phyloP scores from a whole-genome alignment of 306 rosid species.

The Castanea crenata region DNA sequence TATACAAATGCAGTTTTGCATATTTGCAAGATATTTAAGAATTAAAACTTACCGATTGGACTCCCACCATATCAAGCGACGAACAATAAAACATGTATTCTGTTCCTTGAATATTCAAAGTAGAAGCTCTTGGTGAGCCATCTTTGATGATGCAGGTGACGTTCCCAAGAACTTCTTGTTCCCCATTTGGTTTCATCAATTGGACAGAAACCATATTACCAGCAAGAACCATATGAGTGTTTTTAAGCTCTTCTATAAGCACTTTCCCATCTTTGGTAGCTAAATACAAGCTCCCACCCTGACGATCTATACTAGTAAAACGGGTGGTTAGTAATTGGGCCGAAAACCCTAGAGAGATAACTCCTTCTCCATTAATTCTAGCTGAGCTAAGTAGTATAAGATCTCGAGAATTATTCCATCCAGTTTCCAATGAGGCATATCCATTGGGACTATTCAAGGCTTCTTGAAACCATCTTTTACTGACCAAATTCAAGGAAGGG shows the following conservation, averaged over 20 bases:
- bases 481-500: slow-evolving; percentile 6
- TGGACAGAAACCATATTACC: slow-evolving; percentile 32
- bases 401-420: slow-evolving; percentile 29
- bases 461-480: slow-evolving; percentile 29
- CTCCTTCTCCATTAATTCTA: slow-evolving; percentile 28
- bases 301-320: slow-evolving; percentile 16
- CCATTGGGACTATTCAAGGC: slow-evolving; percentile 23
- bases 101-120: slow-evolving; percentile 33
- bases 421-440: slow-evolving; percentile 35
- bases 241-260: slow-evolving; percentile 31
- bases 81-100: slow-evolving; percentile 38
- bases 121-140: slow-evolving; percentile 5
- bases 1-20: too few species aligned
- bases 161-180: neutral
- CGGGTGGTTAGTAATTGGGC: slow-evolving; percentile 18
- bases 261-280: slow-evolving; percentile 45
- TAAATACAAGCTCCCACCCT: slow-evolving; percentile 32
- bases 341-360: slow-evolving; percentile 44
- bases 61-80: slow-evolving; percentile 45
- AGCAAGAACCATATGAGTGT: slow-evolving; percentile 23
- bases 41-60: slow-evolving; percentile 45
- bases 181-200: slow-evolving; percentile 25
- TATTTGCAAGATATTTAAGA: neutral
- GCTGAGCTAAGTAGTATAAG: slow-evolving; percentile 35
- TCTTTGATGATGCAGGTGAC: slow-evolving; percentile 37